These are phyloP conservation scores for Dryas integrifolia DNA, from an alignment of 331 rosid species.

Conservation along the genomic window DNA sequence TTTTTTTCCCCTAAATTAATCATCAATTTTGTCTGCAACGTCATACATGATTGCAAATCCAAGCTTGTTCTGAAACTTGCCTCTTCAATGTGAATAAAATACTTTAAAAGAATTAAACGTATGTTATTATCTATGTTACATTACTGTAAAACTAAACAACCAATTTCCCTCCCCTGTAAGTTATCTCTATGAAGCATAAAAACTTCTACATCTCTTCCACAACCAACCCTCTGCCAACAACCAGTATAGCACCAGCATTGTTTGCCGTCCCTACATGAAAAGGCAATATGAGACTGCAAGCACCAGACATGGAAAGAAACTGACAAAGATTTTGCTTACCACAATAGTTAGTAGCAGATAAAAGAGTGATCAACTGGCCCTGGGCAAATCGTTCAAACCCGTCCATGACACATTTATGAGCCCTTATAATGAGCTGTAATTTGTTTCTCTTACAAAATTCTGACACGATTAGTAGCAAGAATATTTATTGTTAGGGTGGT, in stretches of 20 bases:
- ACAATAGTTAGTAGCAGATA: constrained; percentile 96
- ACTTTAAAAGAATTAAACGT: constrained; percentile 14
- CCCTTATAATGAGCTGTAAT: constrained; percentile 92
- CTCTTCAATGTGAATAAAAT: constrained; percentile 26
- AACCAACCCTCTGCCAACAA: constrained; percentile 95
- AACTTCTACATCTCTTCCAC: constrained; percentile 38
- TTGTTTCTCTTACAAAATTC: constrained; percentile 97
- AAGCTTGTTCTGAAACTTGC: constrained; percentile 15
- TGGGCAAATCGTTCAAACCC: constrained; percentile 99
- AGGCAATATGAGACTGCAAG: constrained; percentile 28
- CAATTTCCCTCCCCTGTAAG: constrained; percentile 38
- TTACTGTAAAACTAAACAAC: constrained; percentile 36
- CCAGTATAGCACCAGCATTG: constrained; percentile 98
- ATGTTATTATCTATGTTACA: constrained; percentile 35
- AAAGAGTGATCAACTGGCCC: constrained; percentile 94
- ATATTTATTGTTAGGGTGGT: constrained; percentile 13
- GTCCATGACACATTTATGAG: constrained; percentile 84
- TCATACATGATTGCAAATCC: neutral
- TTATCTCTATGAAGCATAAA: constrained; percentile 32
- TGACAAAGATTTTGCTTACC: constrained; percentile 51
- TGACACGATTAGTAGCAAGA: constrained; percentile 67
- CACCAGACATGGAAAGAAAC: constrained; percentile 12
- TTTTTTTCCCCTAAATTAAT: no score
- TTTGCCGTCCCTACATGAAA: constrained; percentile 79
- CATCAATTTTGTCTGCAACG: no score